phyloP scores from a whole-genome alignment of 768 basidiomycete genomes.

The Leccinum aurantiacum region DNA sequence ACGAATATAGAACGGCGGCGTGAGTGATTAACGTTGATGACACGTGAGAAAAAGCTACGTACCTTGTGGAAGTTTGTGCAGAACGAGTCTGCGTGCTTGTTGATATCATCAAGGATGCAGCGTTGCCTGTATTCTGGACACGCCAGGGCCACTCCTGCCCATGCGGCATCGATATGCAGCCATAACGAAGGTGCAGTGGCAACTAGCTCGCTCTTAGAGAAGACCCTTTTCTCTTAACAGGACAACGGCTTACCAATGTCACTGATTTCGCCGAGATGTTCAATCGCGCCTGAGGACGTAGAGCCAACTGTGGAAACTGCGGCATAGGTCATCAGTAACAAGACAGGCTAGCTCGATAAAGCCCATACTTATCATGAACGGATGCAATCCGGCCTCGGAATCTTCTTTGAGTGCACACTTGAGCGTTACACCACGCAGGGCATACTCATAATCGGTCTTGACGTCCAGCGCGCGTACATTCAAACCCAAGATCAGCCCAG shows the following conservation, averaged over 20 bases:
- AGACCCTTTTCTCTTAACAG: not conserved
- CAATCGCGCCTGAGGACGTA: conserved; percentile 90
- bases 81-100: conserved; percentile 74
- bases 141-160: conserved; percentile 82
- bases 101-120: conserved; percentile 68
- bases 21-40: not conserved
- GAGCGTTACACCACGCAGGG: conserved; percentile 65
- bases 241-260: conserved; percentile 51
- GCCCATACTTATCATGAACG: conserved; percentile 73
- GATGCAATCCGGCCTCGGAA: conserved; percentile 53
- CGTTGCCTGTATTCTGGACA: conserved; percentile 73
- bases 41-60: not conserved
- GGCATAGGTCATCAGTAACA: not conserved
- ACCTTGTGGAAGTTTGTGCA: conserved; percentile 94
- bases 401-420: conserved; percentile 66
- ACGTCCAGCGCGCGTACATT: conserved; percentile 71
- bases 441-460: conserved; percentile 57
- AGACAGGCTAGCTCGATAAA: not conserved
- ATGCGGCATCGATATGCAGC: conserved; percentile 91
- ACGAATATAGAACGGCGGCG: not conserved
- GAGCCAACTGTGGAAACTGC: conserved; percentile 90
- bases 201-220: conserved; percentile 38
- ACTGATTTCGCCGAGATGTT: conserved; percentile 74
- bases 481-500: conserved; percentile 79
- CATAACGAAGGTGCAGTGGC: conserved; percentile 64